These are phyloP conservation scores for Solanum chiquidenum DNA, from an alignment of 257 asterid genomes.

Conservation along the genomic window DNA sequence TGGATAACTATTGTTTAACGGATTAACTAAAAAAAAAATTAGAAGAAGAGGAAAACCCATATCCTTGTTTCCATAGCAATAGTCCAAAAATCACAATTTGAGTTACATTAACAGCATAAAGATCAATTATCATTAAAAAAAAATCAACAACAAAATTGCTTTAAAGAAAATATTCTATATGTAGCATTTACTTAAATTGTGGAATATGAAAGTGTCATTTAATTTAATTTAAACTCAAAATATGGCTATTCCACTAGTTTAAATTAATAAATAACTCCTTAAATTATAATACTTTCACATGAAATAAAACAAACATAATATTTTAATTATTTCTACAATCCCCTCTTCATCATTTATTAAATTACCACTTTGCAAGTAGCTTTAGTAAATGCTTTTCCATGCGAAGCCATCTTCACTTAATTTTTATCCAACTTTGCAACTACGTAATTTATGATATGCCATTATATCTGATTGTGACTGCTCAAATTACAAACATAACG, in stretches of 20 bases:
- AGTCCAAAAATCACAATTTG: background rate
- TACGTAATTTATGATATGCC: background rate
- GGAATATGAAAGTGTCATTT: background rate
- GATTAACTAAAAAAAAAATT: too few species aligned
- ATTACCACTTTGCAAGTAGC: background rate
- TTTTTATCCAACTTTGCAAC: background rate
- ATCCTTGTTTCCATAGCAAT: background rate
- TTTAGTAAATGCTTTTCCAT: background rate
- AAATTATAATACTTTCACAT: background rate
- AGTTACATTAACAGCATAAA: background rate
- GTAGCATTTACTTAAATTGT: background rate
- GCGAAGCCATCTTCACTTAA: background rate
- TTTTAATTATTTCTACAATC: background rate
- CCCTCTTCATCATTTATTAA: background rate
- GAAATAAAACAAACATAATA: background rate
- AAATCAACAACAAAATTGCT: background rate
- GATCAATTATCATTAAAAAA: background rate
- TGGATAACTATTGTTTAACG: too few species aligned
- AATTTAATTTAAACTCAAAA: background rate
- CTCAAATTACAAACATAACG: background rate
- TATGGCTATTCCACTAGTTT: background rate
- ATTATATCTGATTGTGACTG: background rate
- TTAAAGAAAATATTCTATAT: too few species aligned
- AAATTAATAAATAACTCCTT: background rate
- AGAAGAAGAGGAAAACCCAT: background rate